A percentile compares a stretch with the other conserved stretches of the same genome.
Evolutionary conservation across 2,329 filamentous ascomycete species (phyloP).

Genomic region (Phialophora chinensis): DNA sequence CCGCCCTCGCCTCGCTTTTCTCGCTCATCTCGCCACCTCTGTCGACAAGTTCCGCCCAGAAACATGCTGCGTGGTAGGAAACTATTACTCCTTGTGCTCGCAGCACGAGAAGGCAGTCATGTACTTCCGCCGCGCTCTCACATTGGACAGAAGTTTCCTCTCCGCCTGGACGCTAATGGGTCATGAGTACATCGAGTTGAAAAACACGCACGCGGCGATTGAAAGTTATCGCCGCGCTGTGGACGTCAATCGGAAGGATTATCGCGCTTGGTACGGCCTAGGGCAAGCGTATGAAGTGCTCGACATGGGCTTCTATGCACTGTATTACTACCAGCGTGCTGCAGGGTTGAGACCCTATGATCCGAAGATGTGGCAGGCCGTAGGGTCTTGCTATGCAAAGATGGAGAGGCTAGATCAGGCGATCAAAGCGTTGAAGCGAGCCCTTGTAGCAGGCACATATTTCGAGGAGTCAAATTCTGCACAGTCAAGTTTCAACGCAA

Average conservation of each 20-base stretch:
- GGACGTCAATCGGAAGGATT: slow-evolving; percentile 93
- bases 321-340: slow-evolving; percentile 97
- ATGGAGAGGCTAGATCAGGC: slow-evolving; percentile 87
- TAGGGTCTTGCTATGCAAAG: slow-evolving; percentile 88
- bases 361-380: slow-evolving; percentile 98
- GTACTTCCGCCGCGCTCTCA: slow-evolving; percentile 92
- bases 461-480: slow-evolving; percentile 67
- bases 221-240: slow-evolving; percentile 95
- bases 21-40: slow-evolving; percentile 87
- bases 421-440: slow-evolving; percentile 93
- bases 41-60: slow-evolving; percentile 97
- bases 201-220: slow-evolving; percentile 97
- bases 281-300: slow-evolving; percentile 97
- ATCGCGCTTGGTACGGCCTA: slow-evolving; percentile 96
- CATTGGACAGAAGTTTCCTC: slow-evolving; percentile 85
- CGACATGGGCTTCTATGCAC: slow-evolving; percentile 95
- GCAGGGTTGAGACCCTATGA: slow-evolving; percentile 93
- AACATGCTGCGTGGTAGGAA: slow-evolving; percentile 94
- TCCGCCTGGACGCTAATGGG: slow-evolving; percentile 99
- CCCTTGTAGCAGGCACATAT: slow-evolving; percentile 84
- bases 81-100: slow-evolving; percentile 93
- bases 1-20: slow-evolving; percentile 85
- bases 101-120: slow-evolving; percentile 98
- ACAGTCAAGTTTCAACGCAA: slow-evolving; percentile 40
- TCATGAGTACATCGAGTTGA: slow-evolving; percentile 97